phyloP scores from a whole-genome alignment of 805 yeast genomes.

The Cyberlindnera sargentensis region DNA sequence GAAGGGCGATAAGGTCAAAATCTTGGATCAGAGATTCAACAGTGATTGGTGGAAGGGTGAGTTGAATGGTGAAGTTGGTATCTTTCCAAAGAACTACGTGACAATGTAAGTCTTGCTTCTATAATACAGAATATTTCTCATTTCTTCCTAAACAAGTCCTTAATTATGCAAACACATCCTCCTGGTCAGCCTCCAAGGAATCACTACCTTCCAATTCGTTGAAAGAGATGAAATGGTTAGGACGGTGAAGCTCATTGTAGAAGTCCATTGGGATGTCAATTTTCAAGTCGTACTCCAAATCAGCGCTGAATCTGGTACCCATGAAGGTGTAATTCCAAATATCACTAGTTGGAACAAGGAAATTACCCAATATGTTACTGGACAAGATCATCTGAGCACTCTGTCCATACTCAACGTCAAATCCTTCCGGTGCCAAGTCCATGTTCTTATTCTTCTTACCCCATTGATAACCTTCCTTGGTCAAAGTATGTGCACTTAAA shows the following conservation, averaged over 20 bases:
- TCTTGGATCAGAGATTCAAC: constrained; percentile 23
- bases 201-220: constrained; percentile 47
- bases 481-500: constrained; percentile 55
- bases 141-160: neutral
- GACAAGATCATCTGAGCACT: constrained; percentile 68
- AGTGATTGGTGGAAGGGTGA: constrained; percentile 23
- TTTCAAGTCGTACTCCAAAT: constrained; percentile 54
- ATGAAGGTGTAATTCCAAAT: constrained; percentile 90
- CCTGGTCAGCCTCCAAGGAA: constrained; percentile 55
- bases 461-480: constrained; percentile 70
- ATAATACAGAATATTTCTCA: neutral
- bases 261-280: constrained; percentile 75
- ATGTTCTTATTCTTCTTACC: constrained; percentile 57
- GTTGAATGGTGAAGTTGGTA: constrained; percentile 12
- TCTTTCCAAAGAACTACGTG: constrained; percentile 20
- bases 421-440: constrained; percentile 56
- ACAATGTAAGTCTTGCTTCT: neutral
- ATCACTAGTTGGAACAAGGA: constrained; percentile 75
- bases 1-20: constrained; percentile 35
- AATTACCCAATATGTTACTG: constrained; percentile 71
- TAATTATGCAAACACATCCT: constrained; percentile 45
- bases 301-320: constrained; percentile 74
- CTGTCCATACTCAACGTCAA: constrained; percentile 48
- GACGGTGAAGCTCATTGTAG: constrained; percentile 83
- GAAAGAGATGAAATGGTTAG: constrained; percentile 77